These are phyloP conservation scores for Crithidia acanthocephali DNA, from an alignment of 208 protist species.

Conservation along the genomic window DNA sequence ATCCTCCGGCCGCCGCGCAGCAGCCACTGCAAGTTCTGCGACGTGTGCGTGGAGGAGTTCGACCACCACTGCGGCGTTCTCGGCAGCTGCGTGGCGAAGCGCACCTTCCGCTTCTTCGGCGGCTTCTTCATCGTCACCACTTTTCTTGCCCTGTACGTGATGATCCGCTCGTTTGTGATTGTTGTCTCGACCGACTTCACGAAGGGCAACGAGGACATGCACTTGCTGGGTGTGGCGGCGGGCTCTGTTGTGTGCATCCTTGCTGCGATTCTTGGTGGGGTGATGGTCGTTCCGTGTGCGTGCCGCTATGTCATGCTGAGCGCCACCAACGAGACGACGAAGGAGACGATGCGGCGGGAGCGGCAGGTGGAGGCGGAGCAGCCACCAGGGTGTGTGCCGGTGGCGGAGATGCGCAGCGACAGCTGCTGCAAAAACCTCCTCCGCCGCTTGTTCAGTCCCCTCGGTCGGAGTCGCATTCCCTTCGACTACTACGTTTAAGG, in stretches of 20 bases:
- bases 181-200: conserved; percentile 29
- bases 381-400: conserved; percentile 11
- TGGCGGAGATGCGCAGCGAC: conserved; percentile 26
- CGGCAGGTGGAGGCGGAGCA: conserved; percentile 10
- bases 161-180: conserved; percentile 48
- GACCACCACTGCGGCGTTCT: conserved; percentile 88
- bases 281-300: conserved; percentile 41
- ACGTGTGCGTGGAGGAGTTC: conserved; percentile 87
- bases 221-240: conserved; percentile 33
- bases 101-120: conserved; percentile 86
- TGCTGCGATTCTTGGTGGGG: conserved; percentile 17
- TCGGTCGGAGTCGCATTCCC: conserved; percentile 48
- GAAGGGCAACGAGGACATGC: conserved; percentile 6
- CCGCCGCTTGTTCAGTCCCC: conserved; percentile 51
- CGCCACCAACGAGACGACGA: conserved; percentile 52
- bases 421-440: conserved; percentile 41
- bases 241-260: conserved; percentile 32
- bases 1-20: conserved; percentile 79
- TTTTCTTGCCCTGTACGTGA: conserved; percentile 45
- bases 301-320: conserved; percentile 51
- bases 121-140: conserved; percentile 69
- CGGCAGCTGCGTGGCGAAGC: conserved; percentile 77
- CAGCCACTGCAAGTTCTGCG: conserved; percentile 81
- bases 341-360: conserved; percentile 38
- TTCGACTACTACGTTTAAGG: conserved; percentile 33